Evolutionary conservation across 2,329 filamentous ascomycete species (phyloP).

Genomic region (Microascus cirrosus): DNA sequence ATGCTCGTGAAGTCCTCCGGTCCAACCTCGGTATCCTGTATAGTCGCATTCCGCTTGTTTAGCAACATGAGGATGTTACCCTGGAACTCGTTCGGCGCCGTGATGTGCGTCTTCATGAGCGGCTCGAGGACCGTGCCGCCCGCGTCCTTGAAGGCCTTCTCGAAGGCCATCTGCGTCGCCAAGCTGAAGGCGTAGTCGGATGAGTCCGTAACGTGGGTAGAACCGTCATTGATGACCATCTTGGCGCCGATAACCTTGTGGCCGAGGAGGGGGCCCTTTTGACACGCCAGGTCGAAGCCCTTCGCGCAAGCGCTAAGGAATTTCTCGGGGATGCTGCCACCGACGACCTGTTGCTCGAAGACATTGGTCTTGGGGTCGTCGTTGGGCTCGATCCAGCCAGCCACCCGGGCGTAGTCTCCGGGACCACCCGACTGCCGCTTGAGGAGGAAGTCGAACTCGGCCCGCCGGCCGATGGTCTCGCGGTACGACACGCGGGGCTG

Average conservation of each 20-base stretch:
- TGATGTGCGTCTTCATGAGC: constrained; percentile 96
- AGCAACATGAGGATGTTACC: constrained; percentile 87
- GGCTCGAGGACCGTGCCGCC: constrained; percentile 83
- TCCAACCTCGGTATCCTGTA: constrained; percentile 90
- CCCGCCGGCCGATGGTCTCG: constrained; percentile 73
- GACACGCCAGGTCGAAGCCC: constrained; percentile 74
- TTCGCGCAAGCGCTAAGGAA: constrained; percentile 91
- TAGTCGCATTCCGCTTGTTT: constrained; percentile 93
- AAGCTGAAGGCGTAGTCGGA: constrained; percentile 93
- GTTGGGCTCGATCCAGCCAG: constrained; percentile 84
- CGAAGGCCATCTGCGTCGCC: constrained; percentile 92
- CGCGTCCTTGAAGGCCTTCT: constrained; percentile 77
- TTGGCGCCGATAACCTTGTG: constrained; percentile 81
- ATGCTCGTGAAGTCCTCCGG: constrained; percentile 87
- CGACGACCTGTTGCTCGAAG: constrained; percentile 80
- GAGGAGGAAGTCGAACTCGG: constrained; percentile 84
- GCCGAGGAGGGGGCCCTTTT: constrained; percentile 82
- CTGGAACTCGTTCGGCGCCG: constrained; percentile 93
- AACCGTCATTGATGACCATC: constrained; percentile 94
- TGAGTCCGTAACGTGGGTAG: constrained; percentile 95
- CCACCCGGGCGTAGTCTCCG: constrained; percentile 88
- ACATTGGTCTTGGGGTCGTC: constrained; percentile 60
- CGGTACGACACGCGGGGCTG: constrained; percentile 95
- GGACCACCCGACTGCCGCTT: constrained; percentile 94
- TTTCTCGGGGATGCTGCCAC: constrained; percentile 90